Evolutionary conservation across 257 asterid species (phyloP), one percentile per base, ranked within the genome.

Genomic region (Primulina huaijiensis): DNA sequence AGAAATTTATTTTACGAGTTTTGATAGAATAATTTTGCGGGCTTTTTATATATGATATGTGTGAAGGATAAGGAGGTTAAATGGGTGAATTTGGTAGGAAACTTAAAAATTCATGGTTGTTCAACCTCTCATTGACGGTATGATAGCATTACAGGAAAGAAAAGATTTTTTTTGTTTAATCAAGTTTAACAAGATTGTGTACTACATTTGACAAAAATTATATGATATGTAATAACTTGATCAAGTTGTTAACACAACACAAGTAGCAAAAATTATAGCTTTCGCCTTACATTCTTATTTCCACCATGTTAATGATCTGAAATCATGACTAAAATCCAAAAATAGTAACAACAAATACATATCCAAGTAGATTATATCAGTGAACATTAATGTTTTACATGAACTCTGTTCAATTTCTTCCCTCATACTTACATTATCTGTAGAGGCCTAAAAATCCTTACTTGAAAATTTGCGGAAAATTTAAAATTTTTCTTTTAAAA

Each of bases 41-140:
- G 21, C 25, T 31, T 55, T 27, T 77, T 35, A 55, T 74, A 67
- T 58, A 21, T 31, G 75, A 55, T 38, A 20, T 53, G 4, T 33
- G 16, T 14, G 21, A 43, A 65, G 38, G 25, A 37, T 2, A 52
- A 1, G 37, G 66, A 71, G 40, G 19, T 35, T 25, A 33, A 62
- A 72, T 62, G 25, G 74, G 10, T 67, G 72, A 43, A 56, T 72
- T 72, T 57, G 81, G 77, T 25, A 56, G 64, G 81, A 77, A 72
- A 23, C 37, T 11, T 19, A 12, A 3, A 3, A 14, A 33, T 33
- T 37, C 16, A 60, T 63, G 71, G 67, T 71, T 66, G 80, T 67
- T 67, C 74, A 72, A 71, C 77, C 70, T 21, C 66, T 46, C 63
- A 20, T 43, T 25, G 43, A 50, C 14, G 23, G n/a, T 3, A 43